Percentiles rank a stretch among this genome's conserved stretches.
Evolutionary conservation across 2,329 filamentous ascomycete genomes (phyloP).

Genomic region (Cyclaneusma minus): DNA sequence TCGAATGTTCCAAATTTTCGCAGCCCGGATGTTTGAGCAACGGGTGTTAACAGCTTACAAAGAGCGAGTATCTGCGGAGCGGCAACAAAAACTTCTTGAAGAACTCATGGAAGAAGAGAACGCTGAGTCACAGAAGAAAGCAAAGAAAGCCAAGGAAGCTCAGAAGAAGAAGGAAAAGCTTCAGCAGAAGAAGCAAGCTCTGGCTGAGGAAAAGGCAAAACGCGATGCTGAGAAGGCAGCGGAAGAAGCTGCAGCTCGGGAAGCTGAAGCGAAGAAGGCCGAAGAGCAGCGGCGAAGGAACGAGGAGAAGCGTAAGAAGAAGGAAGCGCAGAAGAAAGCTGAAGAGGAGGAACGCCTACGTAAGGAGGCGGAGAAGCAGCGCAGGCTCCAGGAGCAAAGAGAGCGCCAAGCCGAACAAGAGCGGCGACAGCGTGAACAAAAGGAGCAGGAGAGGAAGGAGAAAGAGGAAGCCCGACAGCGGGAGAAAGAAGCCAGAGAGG

Average conservation of each 20-base stretch:
- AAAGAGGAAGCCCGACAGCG: conserved; percentile 70
- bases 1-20: conserved; percentile 98
- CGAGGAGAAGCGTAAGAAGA: conserved; percentile 84
- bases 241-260: conserved; percentile 64
- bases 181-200: conserved; percentile 69
- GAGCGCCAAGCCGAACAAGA: conserved; percentile 77
- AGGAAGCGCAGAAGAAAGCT: conserved; percentile 76
- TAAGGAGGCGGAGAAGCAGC: conserved; percentile 74
- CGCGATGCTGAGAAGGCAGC: conserved; percentile 81
- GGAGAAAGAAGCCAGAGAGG: conserved; percentile 64
- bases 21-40: conserved; percentile 97
- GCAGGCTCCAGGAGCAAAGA: conserved; percentile 66
- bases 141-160: conserved; percentile 85
- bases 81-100: conserved; percentile 78
- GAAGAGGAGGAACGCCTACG: conserved; percentile 76
- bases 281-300: conserved; percentile 70
- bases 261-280: conserved; percentile 59
- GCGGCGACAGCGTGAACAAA: conserved; percentile 65
- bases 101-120: conserved; percentile 78
- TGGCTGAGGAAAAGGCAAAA: conserved; percentile 80
- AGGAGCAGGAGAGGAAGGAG: conserved; percentile 68
- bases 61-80: conserved; percentile 88
- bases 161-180: conserved; percentile 94
- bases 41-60: conserved; percentile 92
- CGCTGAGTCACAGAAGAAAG: conserved; percentile 63